Base-by-base conservation (phyloP, 2,329 filamentous ascomycete genomes). In the Penicillium hesseltinei region DNA sequence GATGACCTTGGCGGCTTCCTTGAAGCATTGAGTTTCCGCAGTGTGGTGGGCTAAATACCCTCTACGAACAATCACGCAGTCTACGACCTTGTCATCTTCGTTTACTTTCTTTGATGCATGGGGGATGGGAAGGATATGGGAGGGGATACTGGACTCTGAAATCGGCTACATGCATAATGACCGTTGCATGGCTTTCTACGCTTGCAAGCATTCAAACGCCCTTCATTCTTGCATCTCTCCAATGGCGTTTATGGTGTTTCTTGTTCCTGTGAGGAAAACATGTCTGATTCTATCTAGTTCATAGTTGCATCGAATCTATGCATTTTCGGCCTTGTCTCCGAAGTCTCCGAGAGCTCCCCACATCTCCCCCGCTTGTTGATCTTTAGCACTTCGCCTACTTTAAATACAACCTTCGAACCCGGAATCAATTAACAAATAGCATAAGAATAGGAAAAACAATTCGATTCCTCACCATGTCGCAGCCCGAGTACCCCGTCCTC, bases 1-100 rank as follows among this genome's bases (percentile, higher is more conserved):
- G 94, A 97, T 71, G 94, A 97, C 75, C 78, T 99, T 29, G 86
- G 87, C 17, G 91, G 88, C 0, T 99, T 99, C 73, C 79, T 99
- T 64, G 94, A 99, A 78, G 88, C 88, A 55, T 75, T 99, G 71
- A 97, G 92, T 76, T 88, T 92, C 83, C 96, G 95, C 82, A 87
- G 87, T 56, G 92, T 97, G 19, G 88, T 87, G 55, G 84, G 84
- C 35, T 82, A 66, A 69, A 19, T 21, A 19, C 17, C 27, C 17
- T 35, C 39, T 50, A 55, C 46, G 40, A 58, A 58, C 46, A 56
- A 61, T 68, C 49, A 67, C 62, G 65, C 64, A 62, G 58, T 64
- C 54, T 66, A 67, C 62, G 65, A 67, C 58, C 60, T 56, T 56
- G 56, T 51, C 50, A 59, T 60, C 54, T 64, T 64, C 55, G 51